Evolutionary conservation across 2,329 filamentous ascomycete genomes (phyloP), one percentile per base, ranked within the genome.

Genomic region (Colletotrichum sidae): DNA sequence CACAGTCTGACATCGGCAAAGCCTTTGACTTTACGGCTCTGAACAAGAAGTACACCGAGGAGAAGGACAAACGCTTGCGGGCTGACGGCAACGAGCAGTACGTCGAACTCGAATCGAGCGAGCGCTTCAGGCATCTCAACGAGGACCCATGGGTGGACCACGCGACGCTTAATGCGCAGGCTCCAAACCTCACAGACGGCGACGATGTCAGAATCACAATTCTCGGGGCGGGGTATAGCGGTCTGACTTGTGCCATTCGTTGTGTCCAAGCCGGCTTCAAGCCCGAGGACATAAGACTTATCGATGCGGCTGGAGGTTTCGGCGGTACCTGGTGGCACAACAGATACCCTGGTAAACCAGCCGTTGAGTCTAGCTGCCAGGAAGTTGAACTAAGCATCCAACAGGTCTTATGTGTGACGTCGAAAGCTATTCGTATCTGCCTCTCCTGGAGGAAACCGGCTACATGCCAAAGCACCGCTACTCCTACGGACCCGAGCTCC

Each of bases 371-470:
- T 5, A 25, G 1, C 5, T 5, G 25, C 25, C 4, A 5, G 25
- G 1, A 25, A 25, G 25, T 25, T 25, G 25, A 5, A 25, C 25
- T 25, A 25, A 25, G 25, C 25, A 25, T 25, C 25, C 1, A 5
- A 25, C 25, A 0, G 83, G 81, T 0, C 71, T 84, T 8, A 78
- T 79, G 68, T 90, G 87, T 70, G 88, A 90, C 69, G 75, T 88
- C 3, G 88, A 90, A 73, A 80, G 80, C 55, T 88, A 86, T 69
- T 78, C 81, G n/a, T 90, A 90, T 69, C 74, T 89, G 74, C 86
- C 87, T 4, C 73, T 88, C 11, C 78, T 90, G 2, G 87, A 90
- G 65, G 86, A 89, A 72, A 87, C 80, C 2, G 83, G 82, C 0
- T 88, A 87, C 70, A 81, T 88, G 72, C 88, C 88, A 0, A 83